A percentile compares a stretch with the other conserved stretches of the same genome.
phyloP scores from a whole-genome alignment of 1,139 yeast species.

The Pichia sp. region DNA sequence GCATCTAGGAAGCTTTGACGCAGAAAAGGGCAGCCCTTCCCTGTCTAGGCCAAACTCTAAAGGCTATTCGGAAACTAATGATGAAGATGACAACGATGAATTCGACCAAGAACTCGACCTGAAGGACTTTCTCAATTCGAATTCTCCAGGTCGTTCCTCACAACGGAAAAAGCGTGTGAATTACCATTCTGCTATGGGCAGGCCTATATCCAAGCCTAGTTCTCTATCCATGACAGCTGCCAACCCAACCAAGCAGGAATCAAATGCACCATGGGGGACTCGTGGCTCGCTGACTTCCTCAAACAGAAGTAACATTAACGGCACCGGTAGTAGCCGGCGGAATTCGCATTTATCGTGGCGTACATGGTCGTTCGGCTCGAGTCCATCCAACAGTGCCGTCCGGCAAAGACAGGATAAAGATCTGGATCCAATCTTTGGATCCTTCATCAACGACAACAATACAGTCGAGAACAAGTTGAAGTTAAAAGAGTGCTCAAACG shows the following conservation, averaged over 20 bases:
- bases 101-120: constrained; percentile 25
- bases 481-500: background rate
- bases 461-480: constrained; percentile 2
- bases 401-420: constrained; percentile 7
- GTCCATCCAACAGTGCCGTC: constrained; percentile 5
- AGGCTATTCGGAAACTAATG: constrained; percentile 27
- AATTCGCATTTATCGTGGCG: constrained; percentile 1
- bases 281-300: background rate
- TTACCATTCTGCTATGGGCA: background rate
- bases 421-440: background rate
- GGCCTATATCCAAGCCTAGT: background rate
- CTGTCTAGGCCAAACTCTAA: background rate
- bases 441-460: background rate
- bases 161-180: background rate
- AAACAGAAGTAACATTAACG: background rate
- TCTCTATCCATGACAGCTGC: background rate
- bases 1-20: no score
- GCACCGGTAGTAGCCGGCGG: background rate
- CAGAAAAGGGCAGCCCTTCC: no score
- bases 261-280: background rate
- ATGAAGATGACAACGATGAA: constrained; percentile 41
- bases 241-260: background rate
- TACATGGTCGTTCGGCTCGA: constrained; percentile 5
- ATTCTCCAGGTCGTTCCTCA: background rate
- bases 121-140: constrained; percentile 8